Evolutionary conservation across 306 rosid genomes (phyloP).

Genomic region (Lathyrus oleraceus): DNA sequence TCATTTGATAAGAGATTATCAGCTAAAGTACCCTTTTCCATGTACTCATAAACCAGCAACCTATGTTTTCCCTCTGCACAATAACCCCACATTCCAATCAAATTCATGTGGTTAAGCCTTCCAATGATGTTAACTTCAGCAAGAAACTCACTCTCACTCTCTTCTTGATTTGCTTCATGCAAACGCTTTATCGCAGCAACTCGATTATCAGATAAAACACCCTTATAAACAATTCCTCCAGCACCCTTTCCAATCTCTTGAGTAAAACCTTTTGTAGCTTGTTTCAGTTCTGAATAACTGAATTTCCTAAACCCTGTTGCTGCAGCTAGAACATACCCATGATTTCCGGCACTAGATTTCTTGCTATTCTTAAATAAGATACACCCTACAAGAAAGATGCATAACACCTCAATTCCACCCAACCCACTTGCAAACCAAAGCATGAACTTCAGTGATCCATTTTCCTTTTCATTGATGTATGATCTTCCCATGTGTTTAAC

Average conservation of each 20-base stretch:
- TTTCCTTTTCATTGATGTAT: slow-evolving; percentile 4
- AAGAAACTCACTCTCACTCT: too few relatives aligned
- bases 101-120: not conserved
- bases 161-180: not conserved
- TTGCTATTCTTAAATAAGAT: slow-evolving; percentile 7
- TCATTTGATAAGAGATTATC: slow-evolving; percentile 4
- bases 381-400: slow-evolving; percentile 25
- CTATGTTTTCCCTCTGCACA: not conserved
- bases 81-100: not conserved
- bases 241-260: slow-evolving; percentile 35
- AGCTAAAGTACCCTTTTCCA: slow-evolving; percentile 35
- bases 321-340: slow-evolving; percentile 15
- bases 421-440: slow-evolving; percentile 28
- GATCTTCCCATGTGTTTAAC: not conserved
- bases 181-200: slow-evolving; percentile 15
- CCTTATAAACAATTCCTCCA: slow-evolving; percentile 32
- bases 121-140: too few relatives aligned
- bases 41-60: slow-evolving; percentile 30
- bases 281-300: slow-evolving; percentile 21
- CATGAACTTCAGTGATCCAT: slow-evolving; percentile 15
- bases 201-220: slow-evolving; percentile 6
- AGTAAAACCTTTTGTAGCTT: slow-evolving; percentile 24
- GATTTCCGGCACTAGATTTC: not conserved
- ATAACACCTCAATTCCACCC: slow-evolving; percentile 20
- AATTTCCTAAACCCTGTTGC: slow-evolving; percentile 24